These are phyloP conservation scores for Yamadazyma dendronema DNA, from an alignment of 1,139 yeast species.

Conservation along the genomic window DNA sequence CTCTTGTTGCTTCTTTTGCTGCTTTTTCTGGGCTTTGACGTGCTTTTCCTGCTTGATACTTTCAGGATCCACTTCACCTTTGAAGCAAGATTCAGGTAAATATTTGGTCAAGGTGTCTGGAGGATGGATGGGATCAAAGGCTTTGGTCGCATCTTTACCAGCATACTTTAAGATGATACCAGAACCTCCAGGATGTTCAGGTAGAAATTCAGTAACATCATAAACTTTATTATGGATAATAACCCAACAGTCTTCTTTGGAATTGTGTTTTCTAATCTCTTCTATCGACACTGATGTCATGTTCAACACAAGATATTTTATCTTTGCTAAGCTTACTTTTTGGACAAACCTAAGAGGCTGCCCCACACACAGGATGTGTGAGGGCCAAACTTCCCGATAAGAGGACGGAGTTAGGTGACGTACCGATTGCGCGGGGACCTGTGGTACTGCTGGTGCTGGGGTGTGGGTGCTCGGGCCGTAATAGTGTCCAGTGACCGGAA, in stretches of 20 bases:
- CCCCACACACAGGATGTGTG: slow-evolving; percentile 4
- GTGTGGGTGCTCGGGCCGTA: no score
- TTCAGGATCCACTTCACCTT: slow-evolving; percentile 30
- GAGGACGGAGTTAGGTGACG: neutral
- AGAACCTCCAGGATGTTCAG: slow-evolving; percentile 55
- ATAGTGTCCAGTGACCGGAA: no score
- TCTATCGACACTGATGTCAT: slow-evolving; percentile 14
- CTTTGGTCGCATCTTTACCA: slow-evolving; percentile 60
- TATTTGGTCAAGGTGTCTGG: slow-evolving; percentile 63
- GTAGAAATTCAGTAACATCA: slow-evolving; percentile 48
- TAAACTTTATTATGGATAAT: slow-evolving; percentile 51
- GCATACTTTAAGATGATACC: slow-evolving; percentile 53
- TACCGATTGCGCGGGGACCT: neutral
- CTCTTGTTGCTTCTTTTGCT: slow-evolving; percentile 1
- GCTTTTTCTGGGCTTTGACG: slow-evolving; percentile 1
- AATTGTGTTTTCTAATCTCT: slow-evolving; percentile 39
- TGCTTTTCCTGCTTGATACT: slow-evolving; percentile 1
- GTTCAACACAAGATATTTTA: neutral
- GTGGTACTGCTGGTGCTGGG: neutral
- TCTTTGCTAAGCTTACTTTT: neutral
- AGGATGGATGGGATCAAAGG: slow-evolving; percentile 78
- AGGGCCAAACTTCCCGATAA: neutral
- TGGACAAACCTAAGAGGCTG: slow-evolving; percentile 2
- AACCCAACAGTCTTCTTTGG: slow-evolving; percentile 53
- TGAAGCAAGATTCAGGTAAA: slow-evolving; percentile 29